phyloP scores from a whole-genome alignment of 2,329 filamentous ascomycete species.

The Colletotrichum gigasporum region DNA sequence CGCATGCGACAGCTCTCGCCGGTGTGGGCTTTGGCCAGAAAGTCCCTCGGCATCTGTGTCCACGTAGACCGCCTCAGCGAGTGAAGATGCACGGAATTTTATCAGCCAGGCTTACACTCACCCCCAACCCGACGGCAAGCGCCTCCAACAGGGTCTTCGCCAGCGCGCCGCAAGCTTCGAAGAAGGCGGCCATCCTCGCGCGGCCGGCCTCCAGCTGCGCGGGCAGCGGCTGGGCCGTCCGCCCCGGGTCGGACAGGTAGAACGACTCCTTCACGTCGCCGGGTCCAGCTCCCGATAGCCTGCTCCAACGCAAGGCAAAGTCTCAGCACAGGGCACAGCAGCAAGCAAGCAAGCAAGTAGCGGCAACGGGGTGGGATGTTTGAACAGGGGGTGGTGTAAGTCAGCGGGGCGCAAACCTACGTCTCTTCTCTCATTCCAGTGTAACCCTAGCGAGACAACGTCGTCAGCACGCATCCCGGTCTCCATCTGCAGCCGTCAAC shows the following conservation, averaged over 20 bases:
- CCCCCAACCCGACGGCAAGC: slow-evolving; percentile 79
- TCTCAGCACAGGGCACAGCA: background rate
- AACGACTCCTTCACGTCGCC: slow-evolving; percentile 33
- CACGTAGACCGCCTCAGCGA: too few relatives aligned
- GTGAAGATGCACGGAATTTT: too few relatives aligned
- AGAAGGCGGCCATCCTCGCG: slow-evolving; percentile 13
- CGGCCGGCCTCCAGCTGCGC: slow-evolving; percentile 16
- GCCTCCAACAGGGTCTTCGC: slow-evolving; percentile 25
- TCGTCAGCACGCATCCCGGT: slow-evolving; percentile 4
- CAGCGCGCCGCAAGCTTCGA: slow-evolving; percentile 14
- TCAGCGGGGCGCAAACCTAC: slow-evolving; percentile 7
- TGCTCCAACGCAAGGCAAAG: background rate
- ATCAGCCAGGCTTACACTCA: slow-evolving; percentile 43
- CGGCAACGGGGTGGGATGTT: too few relatives aligned
- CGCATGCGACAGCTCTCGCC: slow-evolving; percentile 45
- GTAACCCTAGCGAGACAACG: slow-evolving; percentile 25
- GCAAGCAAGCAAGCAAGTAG: too few relatives aligned
- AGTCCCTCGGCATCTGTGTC: slow-evolving; percentile 50
- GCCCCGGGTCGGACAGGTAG: slow-evolving; percentile 29
- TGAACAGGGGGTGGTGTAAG: too few relatives aligned
- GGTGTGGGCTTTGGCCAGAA: slow-evolving; percentile 63
- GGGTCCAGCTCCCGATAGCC: slow-evolving; percentile 27
- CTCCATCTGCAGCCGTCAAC: too few relatives aligned
- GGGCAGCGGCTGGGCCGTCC: slow-evolving; percentile 15
- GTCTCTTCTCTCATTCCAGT: slow-evolving; percentile 33